Conservation (phyloP, 148 eudicot genomes). For the Pouteria glomerata region DNA sequence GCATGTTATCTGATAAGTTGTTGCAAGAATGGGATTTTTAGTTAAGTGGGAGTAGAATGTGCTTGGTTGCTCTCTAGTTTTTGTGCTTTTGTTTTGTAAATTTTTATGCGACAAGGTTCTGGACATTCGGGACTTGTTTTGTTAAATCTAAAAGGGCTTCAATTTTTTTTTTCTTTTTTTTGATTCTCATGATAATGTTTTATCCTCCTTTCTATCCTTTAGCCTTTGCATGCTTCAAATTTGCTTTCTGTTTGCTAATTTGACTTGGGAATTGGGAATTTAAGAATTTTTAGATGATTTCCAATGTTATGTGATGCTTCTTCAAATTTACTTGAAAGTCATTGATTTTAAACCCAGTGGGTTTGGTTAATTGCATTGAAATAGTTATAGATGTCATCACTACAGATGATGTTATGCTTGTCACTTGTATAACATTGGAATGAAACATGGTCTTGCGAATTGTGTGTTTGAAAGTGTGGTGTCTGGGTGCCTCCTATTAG, state of each 20-base stretch:
- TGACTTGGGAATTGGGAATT: constrained; percentile 5
- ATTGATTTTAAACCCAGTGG: background rate
- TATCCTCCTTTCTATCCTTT: background rate
- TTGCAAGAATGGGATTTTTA: constrained; percentile 10
- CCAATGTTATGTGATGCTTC: background rate
- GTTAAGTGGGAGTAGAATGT: constrained; percentile 8
- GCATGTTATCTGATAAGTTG: background rate
- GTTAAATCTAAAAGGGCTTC: constrained; percentile 1
- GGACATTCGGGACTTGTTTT: background rate
- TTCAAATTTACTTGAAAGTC: constrained; percentile 3
- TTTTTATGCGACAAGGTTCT: background rate
- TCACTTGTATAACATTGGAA: background rate
- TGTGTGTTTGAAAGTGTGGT: background rate
- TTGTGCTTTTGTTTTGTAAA: constrained; percentile 6
- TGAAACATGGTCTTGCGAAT: background rate
- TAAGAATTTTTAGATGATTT: background rate
- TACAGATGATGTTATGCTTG: background rate
- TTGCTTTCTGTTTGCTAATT: constrained; percentile 1
- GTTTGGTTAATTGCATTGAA: background rate
- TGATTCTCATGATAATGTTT: background rate
- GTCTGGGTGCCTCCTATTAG: background rate
- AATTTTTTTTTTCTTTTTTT: too few species aligned
- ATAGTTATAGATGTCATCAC: background rate
- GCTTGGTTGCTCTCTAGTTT: background rate
- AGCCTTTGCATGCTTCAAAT: background rate